These are phyloP conservation scores for Cicer arietinum DNA, from an alignment of 306 rosid genomes.

Conservation along the genomic window DNA sequence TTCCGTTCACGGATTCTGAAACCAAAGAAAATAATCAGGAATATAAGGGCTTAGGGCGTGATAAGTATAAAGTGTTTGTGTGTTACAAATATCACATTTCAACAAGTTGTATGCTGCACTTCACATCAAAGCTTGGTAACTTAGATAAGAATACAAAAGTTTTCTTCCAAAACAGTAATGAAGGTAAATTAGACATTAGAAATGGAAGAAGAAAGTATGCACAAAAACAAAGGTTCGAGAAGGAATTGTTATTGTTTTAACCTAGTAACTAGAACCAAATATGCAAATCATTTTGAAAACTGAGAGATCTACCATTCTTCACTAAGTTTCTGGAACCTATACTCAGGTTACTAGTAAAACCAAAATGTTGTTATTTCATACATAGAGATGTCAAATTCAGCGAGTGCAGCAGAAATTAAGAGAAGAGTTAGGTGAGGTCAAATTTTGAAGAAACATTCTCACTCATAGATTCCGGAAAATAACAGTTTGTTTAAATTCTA, in stretches of 20 bases:
- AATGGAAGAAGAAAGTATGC: conserved; percentile 18
- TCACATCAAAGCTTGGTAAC: not conserved
- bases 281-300: conserved; percentile 29
- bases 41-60: not conserved
- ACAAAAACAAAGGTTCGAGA: conserved; percentile 4
- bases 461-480: too few relatives aligned
- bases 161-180: conserved; percentile 4
- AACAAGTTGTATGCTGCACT: not conserved
- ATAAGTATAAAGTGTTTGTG: not conserved
- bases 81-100: conserved; percentile 15
- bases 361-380: not conserved
- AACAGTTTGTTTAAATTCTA: too few relatives aligned
- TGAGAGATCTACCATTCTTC: not conserved
- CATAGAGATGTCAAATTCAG: not conserved
- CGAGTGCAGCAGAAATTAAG: not conserved
- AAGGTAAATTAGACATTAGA: conserved; percentile 19
- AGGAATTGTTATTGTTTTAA: not conserved
- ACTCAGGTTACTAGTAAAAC: not conserved
- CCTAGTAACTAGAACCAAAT: conserved; percentile 14
- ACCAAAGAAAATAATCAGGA: conserved; percentile 25
- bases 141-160: not conserved
- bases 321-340: conserved; percentile 1
- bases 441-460: not conserved
- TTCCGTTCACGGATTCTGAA: conserved; percentile 87
- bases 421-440: not conserved